phyloP scores from a whole-genome alignment of 805 yeast species.

The Saccharomyces eubayanus region DNA sequence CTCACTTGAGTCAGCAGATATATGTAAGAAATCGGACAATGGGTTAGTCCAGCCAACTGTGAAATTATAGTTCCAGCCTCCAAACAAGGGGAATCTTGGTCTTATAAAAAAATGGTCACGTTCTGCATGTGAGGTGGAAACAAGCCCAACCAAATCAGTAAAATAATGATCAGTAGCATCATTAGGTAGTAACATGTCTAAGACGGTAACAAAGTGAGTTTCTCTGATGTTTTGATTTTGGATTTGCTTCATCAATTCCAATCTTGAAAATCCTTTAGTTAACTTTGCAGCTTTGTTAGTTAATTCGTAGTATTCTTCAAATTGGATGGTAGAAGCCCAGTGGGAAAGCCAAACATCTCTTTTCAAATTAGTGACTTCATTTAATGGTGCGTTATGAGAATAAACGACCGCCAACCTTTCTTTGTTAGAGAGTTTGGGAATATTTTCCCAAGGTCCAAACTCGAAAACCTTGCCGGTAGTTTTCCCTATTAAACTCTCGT shows the following conservation, averaged over 20 bases:
- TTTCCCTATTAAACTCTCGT: constrained; percentile 30
- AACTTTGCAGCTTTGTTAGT: constrained; percentile 69
- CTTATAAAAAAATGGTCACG: constrained; percentile 43
- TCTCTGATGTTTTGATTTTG: not conserved
- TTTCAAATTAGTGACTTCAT: constrained; percentile 49
- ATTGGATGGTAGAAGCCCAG: constrained; percentile 58
- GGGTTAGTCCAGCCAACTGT: constrained; percentile 87
- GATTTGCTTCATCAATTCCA: constrained; percentile 49
- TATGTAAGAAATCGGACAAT: constrained; percentile 45
- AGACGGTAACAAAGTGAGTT: not conserved
- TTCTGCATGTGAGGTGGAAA: constrained; percentile 56
- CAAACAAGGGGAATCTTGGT: constrained; percentile 92
- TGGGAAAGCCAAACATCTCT: constrained; percentile 88
- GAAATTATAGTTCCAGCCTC: constrained; percentile 93
- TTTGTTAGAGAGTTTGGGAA: constrained; percentile 39
- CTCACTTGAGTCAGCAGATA: constrained; percentile 34
- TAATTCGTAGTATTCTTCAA: constrained; percentile 81
- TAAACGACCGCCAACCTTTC: constrained; percentile 50
- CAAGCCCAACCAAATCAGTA: constrained; percentile 89
- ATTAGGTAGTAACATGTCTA: constrained; percentile 35
- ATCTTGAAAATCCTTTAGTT: constrained; percentile 65
- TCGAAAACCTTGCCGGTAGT: constrained; percentile 26
- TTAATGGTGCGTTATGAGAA: constrained; percentile 57
- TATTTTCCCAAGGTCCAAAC: constrained; percentile 46
- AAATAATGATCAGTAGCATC: constrained; percentile 60